Percentiles rank a stretch among this genome's conserved stretches.
These are phyloP conservation scores for Boletus calvinii DNA, from an alignment of 1,284 basidiomycete species.

Conservation along the genomic window DNA sequence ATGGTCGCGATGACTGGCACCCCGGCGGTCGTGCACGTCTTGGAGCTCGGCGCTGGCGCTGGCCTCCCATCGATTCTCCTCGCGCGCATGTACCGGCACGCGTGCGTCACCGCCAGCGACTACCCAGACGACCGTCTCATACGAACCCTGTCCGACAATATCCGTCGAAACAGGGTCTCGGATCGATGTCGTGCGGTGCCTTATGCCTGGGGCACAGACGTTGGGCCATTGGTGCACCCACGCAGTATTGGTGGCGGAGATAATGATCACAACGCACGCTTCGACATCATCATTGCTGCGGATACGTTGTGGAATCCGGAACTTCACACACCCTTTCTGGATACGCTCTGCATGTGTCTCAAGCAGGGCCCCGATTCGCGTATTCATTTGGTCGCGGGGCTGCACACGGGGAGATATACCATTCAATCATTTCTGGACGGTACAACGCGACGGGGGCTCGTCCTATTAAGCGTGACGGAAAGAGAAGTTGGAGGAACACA, in stretches of 20 bases:
- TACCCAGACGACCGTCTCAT: slow-evolving; percentile 70
- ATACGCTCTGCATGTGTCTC: slow-evolving; percentile 50
- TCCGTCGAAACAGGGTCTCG: slow-evolving; percentile 47
- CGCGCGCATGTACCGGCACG: slow-evolving; percentile 44
- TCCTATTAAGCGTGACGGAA: slow-evolving; percentile 50
- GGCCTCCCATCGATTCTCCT: slow-evolving; percentile 70
- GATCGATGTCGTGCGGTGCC: slow-evolving; percentile 49
- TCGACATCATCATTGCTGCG: slow-evolving; percentile 67
- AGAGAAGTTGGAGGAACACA: slow-evolving; percentile 41
- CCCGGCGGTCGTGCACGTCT: slow-evolving; percentile 39
- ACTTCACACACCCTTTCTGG: slow-evolving; percentile 51
- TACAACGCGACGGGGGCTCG: slow-evolving; percentile 39
- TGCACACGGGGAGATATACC: slow-evolving; percentile 73
- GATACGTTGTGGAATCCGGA: slow-evolving; percentile 76
- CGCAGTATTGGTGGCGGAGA: neutral
- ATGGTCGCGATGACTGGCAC: neutral
- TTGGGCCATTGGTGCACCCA: slow-evolving; percentile 23
- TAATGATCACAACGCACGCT: slow-evolving; percentile 31
- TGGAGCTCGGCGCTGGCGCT: slow-evolving; percentile 72
- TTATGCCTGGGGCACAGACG: slow-evolving; percentile 63
- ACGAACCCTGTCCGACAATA: slow-evolving; percentile 54
- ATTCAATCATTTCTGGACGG: slow-evolving; percentile 55
- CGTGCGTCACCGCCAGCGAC: slow-evolving; percentile 57
- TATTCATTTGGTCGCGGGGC: slow-evolving; percentile 61
- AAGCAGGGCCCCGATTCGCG: slow-evolving; percentile 44